Evolutionary conservation across 108 stramenopile species (phyloP), one percentile per base, ranked within the genome.

Genomic region (Epipyxis sp.): DNA sequence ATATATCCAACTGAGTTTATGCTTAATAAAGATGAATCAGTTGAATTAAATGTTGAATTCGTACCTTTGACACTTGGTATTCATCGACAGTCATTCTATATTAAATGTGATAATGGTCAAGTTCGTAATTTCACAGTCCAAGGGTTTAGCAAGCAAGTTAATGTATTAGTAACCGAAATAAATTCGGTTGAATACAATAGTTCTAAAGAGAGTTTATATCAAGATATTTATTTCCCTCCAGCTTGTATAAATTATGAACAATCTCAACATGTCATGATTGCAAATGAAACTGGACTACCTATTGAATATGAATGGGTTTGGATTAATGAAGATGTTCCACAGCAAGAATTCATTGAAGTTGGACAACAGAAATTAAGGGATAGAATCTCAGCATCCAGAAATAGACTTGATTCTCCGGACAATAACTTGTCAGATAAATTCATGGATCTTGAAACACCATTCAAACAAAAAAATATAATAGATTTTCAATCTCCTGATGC

Each of bases 251-350:
- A 42, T 6, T 74, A 37, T 43, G 71, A 74, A 13, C 16, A 10
- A 3, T 27, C 3, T 30, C 71, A 74, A 57, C n/a, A 27, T 16
- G 6, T 74, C 6, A 39, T 42, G 27, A 42, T 74, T 10, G 27
- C 34, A 16, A 74, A 74, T 74, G 50, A 46, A 30, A 74, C 46
- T 27, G 71, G 71, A 42, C 42, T 74, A 32, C 13, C 71, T 13
- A 39, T 74, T 27, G 71, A 74, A 57, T 74, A 74, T 37, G 71
- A 74, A 57, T 74, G 71, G 71, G 71, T 74, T 46, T 74, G 71
- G 71, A 57, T 74, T 3, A 42, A 74, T 29, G 3, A 37, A 10
- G 3, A 3, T 27, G 25, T 57, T 39, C 37, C 37, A 39, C 41
- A 74, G 6, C 10, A 54, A 13, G 6, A 25, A 30, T 42, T 74